phyloP scores from a whole-genome alignment of 805 yeast genomes.

The Myxozyma kluyveri region DNA sequence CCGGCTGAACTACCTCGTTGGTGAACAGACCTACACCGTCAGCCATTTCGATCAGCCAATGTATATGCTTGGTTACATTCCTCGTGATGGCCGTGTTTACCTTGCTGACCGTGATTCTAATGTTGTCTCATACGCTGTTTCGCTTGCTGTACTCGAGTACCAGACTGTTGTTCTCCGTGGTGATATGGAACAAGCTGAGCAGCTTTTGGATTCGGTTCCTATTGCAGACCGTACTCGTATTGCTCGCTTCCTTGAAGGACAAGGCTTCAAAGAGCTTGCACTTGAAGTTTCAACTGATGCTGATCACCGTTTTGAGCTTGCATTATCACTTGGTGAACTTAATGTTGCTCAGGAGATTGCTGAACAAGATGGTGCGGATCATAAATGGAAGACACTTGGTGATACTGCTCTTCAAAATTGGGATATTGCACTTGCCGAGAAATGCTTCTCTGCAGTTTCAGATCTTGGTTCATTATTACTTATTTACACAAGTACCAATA shows the following conservation, averaged over 20 bases:
- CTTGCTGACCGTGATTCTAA: constrained; percentile 88
- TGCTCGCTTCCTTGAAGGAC: constrained; percentile 90
- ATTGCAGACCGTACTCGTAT: constrained; percentile 68
- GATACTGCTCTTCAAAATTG: constrained; percentile 77
- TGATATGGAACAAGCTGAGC: constrained; percentile 79
- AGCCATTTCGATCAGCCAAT: constrained; percentile 88
- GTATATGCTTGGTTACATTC: constrained; percentile 83
- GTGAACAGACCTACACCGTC: constrained; percentile 86
- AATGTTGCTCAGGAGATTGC: constrained; percentile 69
- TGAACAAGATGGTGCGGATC: constrained; percentile 45
- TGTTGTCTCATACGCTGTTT: constrained; percentile 74
- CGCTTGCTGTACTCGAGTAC: constrained; percentile 85
- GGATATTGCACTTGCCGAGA: constrained; percentile 76
- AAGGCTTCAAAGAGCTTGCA: constrained; percentile 83
- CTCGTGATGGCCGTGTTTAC: constrained; percentile 86
- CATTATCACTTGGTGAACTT: constrained; percentile 72
- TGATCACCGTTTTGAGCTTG: constrained; percentile 89
- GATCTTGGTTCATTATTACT: constrained; percentile 81
- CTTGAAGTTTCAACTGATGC: constrained; percentile 75
- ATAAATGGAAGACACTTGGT: constrained; percentile 90
- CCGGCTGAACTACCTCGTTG: constrained; percentile 90
- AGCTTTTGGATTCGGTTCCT: constrained; percentile 55
- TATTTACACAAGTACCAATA: constrained; percentile 76
- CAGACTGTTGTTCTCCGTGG: constrained; percentile 95
- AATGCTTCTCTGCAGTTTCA: constrained; percentile 71